Conservation (phyloP, 164 flowering plant species). For the Berberis thunbergii region DNA sequence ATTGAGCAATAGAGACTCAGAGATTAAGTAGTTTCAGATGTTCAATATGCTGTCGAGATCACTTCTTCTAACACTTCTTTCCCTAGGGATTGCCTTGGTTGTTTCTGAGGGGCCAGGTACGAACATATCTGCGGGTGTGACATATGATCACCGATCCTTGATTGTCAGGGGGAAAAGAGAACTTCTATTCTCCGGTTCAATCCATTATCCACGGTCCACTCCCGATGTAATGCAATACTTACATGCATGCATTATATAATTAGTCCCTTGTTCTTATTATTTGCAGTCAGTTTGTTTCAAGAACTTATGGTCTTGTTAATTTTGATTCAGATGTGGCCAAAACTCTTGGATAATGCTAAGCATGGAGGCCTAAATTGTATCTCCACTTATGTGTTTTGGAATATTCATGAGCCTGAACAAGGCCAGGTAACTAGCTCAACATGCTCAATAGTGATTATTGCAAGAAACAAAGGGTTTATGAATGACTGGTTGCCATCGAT, state of each 20-base stretch:
- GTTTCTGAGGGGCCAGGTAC: constrained; percentile 1
- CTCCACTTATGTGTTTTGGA: constrained; percentile 77
- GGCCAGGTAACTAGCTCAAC: constrained; percentile 36
- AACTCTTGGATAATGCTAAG: constrained; percentile 33
- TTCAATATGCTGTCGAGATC: not conserved
- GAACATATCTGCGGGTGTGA: constrained; percentile 6
- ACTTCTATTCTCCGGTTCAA: constrained; percentile 27
- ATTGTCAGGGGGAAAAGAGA: constrained; percentile 23
- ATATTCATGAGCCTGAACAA: constrained; percentile 49
- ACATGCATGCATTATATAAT: not conserved
- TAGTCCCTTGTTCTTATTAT: not conserved
- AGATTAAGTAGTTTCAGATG: not conserved
- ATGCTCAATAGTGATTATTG: not conserved
- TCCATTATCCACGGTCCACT: constrained; percentile 24
- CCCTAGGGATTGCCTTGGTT: constrained; percentile 8
- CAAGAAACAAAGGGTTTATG: not conserved
- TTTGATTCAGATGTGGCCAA: constrained; percentile 34
- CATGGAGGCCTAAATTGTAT: constrained; percentile 53
- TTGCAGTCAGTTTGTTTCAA: not conserved
- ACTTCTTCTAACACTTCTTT: constrained; percentile 8
- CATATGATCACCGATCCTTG: constrained; percentile 22
- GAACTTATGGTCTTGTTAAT: not conserved
- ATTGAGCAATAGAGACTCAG: not conserved
- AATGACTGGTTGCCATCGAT: not conserved
- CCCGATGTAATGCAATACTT: constrained; percentile 9